phyloP scores from a whole-genome alignment of 139 green algal species.

The Mesotaenium endlicherianum region DNA sequence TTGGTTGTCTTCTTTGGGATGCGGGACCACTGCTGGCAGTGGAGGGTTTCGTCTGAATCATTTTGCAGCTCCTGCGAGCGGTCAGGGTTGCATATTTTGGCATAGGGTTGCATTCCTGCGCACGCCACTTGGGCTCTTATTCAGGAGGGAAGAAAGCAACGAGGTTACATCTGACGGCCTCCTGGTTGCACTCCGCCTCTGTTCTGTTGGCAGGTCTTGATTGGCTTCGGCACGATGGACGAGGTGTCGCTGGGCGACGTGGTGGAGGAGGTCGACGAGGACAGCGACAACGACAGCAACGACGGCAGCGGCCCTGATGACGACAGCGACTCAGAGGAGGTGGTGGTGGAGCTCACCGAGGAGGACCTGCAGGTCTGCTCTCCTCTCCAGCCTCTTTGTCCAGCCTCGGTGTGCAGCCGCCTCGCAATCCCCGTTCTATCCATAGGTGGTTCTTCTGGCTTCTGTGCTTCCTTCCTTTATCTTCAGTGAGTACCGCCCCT shows the following conservation, averaged over 20 bases:
- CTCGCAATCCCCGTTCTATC: too few relatives aligned
- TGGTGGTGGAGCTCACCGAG: not conserved
- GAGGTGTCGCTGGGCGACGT: slow-evolving; percentile 32
- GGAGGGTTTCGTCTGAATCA: too few relatives aligned
- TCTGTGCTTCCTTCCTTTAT: too few relatives aligned
- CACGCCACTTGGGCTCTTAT: too few relatives aligned
- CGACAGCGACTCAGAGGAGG: slow-evolving; percentile 6
- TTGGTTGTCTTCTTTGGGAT: too few relatives aligned
- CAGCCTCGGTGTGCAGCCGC: not conserved
- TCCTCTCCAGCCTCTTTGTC: not conserved
- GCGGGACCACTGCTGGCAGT: too few relatives aligned
- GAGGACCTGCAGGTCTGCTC: not conserved
- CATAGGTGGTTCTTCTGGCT: too few relatives aligned
- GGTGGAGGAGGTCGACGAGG: slow-evolving; percentile 41
- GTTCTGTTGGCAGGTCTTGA: slow-evolving; percentile 5
- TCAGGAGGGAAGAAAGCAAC: too few relatives aligned
- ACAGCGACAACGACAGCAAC: not conserved
- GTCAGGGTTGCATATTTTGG: too few relatives aligned
- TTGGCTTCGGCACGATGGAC: slow-evolving; percentile 45
- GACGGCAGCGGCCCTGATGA: slow-evolving; percentile 17
- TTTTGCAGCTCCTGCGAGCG: too few relatives aligned
- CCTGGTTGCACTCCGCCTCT: not conserved
- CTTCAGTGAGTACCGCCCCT: too few relatives aligned
- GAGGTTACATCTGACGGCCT: not conserved
- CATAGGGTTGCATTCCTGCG: too few relatives aligned